Evolutionary conservation across 768 basidiomycete species (phyloP).

Genomic region (Agrocybe praecox): DNA sequence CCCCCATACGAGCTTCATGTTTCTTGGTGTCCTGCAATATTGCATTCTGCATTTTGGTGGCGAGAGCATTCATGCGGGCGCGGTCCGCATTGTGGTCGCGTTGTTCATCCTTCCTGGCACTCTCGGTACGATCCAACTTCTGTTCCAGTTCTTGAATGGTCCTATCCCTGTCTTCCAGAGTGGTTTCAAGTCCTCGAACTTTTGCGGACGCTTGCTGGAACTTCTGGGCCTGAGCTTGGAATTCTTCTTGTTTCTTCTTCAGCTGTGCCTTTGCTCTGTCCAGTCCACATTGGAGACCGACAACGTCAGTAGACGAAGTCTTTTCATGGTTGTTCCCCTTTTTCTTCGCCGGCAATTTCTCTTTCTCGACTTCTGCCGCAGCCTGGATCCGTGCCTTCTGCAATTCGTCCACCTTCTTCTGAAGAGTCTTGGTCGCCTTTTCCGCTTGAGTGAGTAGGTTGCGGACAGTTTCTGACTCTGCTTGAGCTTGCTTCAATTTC

Average conservation of each 20-base stretch:
- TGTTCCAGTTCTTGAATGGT: background rate
- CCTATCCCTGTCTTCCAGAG: background rate
- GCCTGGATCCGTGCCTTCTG: background rate
- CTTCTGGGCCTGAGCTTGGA: conserved; percentile 2
- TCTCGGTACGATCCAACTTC: background rate
- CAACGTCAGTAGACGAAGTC: background rate
- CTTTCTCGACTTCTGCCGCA: background rate
- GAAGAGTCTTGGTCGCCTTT: conserved; percentile 1
- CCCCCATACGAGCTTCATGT: background rate
- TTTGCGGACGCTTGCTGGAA: conserved; percentile 3
- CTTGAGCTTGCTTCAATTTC: background rate
- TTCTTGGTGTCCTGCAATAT: background rate
- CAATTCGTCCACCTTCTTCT: conserved; percentile 4
- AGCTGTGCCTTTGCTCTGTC: conserved; percentile 5
- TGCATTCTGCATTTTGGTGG: background rate
- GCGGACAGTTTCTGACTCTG: background rate
- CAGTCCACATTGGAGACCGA: conserved; percentile 6
- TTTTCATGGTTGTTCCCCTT: background rate
- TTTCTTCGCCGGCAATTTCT: background rate
- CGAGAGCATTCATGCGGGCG: background rate
- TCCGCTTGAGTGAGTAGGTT: background rate
- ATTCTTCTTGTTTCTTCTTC: conserved; percentile 14
- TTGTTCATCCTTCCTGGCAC: background rate
- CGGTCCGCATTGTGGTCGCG: background rate
- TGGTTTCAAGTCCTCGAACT: background rate